Evolutionary conservation across 768 basidiomycete genomes (phyloP).

Genomic region (Lentinula boryana): DNA sequence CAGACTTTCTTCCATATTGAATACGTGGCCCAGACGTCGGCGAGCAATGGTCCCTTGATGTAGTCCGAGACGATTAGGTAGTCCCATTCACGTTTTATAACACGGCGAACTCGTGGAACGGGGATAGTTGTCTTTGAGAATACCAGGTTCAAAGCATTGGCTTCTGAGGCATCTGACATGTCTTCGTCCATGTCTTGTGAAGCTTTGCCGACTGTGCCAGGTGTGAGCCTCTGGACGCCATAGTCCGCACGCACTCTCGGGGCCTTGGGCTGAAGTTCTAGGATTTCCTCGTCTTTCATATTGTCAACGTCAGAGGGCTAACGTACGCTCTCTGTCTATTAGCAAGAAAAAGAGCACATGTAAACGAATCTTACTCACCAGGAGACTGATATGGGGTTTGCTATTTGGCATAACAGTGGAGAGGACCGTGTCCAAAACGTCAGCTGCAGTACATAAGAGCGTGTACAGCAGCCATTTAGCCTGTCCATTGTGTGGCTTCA

Average conservation of each 20-base stretch:
- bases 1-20: conserved; percentile 10
- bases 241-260: neutral
- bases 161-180: neutral
- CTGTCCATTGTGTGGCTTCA: too few relatives aligned
- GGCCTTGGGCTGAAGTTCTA: neutral
- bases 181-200: neutral
- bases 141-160: neutral
- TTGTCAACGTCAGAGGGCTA: neutral
- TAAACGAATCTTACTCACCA: too few relatives aligned
- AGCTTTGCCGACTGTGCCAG: neutral
- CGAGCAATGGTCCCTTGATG: conserved; percentile 12
- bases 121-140: conserved; percentile 13
- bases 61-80: conserved; percentile 14
- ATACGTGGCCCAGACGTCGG: conserved; percentile 10
- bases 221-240: neutral
- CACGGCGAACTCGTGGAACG: conserved; percentile 12
- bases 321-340: neutral
- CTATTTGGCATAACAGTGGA: neutral
- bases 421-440: neutral
- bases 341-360: too few relatives aligned
- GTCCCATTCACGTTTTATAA: conserved; percentile 7
- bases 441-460: neutral
- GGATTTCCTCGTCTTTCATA: neutral
- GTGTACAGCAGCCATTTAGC: neutral
- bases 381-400: neutral